A percentile compares a stretch with the other conserved stretches of the same genome.
phyloP scores from a whole-genome alignment of 1,284 basidiomycete genomes.

The Ustilago trichophora region DNA sequence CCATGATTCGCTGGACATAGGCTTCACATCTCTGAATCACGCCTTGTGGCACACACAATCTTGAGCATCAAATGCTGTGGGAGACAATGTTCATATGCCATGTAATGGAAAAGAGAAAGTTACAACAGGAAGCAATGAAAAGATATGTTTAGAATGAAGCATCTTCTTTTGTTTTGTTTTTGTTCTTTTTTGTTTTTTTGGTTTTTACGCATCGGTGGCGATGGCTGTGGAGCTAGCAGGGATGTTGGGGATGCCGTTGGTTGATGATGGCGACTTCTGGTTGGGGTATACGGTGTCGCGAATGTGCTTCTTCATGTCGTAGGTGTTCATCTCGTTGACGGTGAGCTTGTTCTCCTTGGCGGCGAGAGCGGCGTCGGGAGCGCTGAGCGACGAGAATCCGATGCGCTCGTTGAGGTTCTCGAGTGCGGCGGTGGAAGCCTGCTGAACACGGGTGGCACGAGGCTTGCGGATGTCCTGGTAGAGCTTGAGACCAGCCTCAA shows the following conservation, averaged over 20 bases:
- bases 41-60: too few species aligned
- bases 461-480: constrained; percentile 68
- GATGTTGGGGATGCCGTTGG: not conserved
- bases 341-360: constrained; percentile 66
- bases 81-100: too few species aligned
- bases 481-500: constrained; percentile 60
- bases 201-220: constrained; percentile 20
- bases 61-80: too few species aligned
- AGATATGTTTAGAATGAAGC: too few species aligned
- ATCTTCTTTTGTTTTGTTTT: not conserved
- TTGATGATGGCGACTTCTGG: not conserved
- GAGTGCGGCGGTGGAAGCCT: constrained; percentile 63
- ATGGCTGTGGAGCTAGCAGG: constrained; percentile 18
- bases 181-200: not conserved
- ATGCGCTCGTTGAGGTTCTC: constrained; percentile 68
- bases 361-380: constrained; percentile 64
- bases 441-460: constrained; percentile 67
- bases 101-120: too few species aligned
- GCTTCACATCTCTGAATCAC: too few species aligned
- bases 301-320: constrained; percentile 49
- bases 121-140: not conserved
- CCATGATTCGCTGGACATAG: too few species aligned
- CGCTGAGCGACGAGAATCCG: constrained; percentile 65
- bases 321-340: constrained; percentile 54
- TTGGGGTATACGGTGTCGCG: constrained; percentile 23